Conservation (phyloP, 352 stramenopile species). For the Phytophthora citrophthora region DNA sequence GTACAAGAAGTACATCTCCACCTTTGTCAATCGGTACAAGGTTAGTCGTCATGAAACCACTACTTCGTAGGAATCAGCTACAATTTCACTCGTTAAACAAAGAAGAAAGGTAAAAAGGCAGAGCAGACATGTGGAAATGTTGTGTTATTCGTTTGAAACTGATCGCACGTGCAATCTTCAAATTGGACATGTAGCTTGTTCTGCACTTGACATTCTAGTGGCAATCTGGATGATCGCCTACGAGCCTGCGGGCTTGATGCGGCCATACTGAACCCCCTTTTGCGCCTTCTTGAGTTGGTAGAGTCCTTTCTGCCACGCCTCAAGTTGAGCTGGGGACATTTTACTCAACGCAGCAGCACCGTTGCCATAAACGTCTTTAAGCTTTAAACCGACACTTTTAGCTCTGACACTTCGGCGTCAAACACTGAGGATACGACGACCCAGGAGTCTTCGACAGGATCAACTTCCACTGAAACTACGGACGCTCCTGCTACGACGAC, state of each 20-base stretch:
- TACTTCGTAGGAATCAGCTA: not conserved
- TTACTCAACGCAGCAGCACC: too few relatives aligned
- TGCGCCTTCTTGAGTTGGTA: not conserved
- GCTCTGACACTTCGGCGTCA: too few relatives aligned
- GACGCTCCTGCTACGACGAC: too few relatives aligned
- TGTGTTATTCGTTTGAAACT: not conserved
- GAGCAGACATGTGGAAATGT: too few relatives aligned
- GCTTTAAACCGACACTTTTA: not conserved
- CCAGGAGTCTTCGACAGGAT: too few relatives aligned
- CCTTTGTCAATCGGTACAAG: conserved; percentile 25
- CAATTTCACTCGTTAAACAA: too few relatives aligned
- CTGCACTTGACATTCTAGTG: not conserved
- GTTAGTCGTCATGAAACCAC: not conserved
- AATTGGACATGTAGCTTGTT: not conserved
- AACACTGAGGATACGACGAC: too few relatives aligned
- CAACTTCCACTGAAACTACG: too few relatives aligned
- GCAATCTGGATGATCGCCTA: too few relatives aligned
- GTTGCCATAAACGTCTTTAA: too few relatives aligned
- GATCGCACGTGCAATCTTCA: not conserved
- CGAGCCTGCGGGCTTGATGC: too few relatives aligned
- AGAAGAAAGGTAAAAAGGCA: too few relatives aligned
- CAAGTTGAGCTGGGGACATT: not conserved
- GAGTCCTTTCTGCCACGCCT: not conserved
- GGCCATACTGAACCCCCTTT: not conserved
- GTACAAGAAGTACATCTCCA: conserved; percentile 39